phyloP scores from a whole-genome alignment of 352 stramenopile genomes.

The Paralagenidium karlingii region DNA sequence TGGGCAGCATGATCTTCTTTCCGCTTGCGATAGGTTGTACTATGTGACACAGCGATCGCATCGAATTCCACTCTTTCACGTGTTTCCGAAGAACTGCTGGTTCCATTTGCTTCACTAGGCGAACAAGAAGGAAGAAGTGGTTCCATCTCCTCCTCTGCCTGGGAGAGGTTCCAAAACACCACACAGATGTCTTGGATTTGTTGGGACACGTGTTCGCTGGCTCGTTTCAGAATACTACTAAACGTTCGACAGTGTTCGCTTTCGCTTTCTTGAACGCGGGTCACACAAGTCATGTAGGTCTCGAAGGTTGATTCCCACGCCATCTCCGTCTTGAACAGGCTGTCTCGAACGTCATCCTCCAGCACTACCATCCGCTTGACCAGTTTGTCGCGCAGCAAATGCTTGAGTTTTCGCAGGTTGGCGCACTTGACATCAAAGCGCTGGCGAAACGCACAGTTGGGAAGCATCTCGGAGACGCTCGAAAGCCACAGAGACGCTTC shows the following conservation, averaged over 20 bases:
- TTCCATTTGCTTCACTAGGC: not conserved
- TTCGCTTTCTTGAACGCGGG: conserved; percentile 39
- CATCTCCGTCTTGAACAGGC: conserved; percentile 13
- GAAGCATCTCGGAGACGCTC: conserved; percentile 40
- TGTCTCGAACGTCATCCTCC: conserved; percentile 1
- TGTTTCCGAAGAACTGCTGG: conserved; percentile 3
- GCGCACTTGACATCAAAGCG: conserved; percentile 31
- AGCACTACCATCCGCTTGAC: conserved; percentile 6
- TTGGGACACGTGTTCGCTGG: conserved; percentile 20
- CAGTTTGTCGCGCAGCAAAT: conserved; percentile 9
- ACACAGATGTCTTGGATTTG: conserved; percentile 22
- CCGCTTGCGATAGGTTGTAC: no score
- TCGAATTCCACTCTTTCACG: no score
- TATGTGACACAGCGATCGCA: no score
- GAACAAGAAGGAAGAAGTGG: conserved; percentile 3
- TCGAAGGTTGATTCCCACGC: conserved; percentile 55
- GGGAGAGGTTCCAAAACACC: conserved; percentile 23
- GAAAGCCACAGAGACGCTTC: conserved; percentile 34
- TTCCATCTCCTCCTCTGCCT: conserved; percentile 9
- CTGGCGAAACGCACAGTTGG: conserved; percentile 27
- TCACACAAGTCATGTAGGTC: conserved; percentile 39
- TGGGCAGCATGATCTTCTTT: no score
- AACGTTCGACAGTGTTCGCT: conserved; percentile 50
- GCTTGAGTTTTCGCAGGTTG: conserved; percentile 32
- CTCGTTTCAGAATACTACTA: conserved; percentile 26